A percentile compares a stretch with the other conserved stretches of the same genome.
phyloP scores from a whole-genome alignment of 108 stramenopile genomes.

The Cyclostephanos invisitatus region DNA sequence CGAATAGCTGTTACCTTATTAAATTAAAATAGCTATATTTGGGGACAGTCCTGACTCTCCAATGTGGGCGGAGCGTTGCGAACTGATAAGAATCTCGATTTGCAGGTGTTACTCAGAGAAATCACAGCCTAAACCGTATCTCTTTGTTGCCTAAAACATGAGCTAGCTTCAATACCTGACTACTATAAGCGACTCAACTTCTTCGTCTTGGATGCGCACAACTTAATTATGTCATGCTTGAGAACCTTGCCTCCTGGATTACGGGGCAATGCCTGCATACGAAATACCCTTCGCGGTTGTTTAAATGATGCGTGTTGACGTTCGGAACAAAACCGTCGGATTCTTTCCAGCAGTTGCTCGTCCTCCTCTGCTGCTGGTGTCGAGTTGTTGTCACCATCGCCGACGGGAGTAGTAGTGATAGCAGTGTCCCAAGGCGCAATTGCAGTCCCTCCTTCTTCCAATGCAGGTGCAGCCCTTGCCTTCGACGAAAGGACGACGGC shows the following conservation, averaged over 20 bases:
- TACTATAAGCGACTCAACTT: slow-evolving; percentile 7
- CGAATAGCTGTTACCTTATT: too few relatives aligned
- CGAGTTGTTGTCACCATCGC: not conserved
- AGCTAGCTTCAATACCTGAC: not conserved
- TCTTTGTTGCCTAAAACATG: not conserved
- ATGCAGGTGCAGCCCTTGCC: not conserved
- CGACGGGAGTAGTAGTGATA: slow-evolving; percentile 11
- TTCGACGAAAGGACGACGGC: slow-evolving; percentile 53
- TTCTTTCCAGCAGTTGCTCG: not conserved
- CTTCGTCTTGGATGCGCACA: slow-evolving; percentile 12
- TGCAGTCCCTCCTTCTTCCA: not conserved
- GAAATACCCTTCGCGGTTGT: slow-evolving; percentile 59
- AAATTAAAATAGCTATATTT: too few relatives aligned
- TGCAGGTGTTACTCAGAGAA: too few relatives aligned
- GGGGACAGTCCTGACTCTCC: too few relatives aligned
- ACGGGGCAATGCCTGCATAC: slow-evolving; percentile 56
- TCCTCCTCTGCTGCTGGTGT: not conserved
- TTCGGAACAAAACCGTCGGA: slow-evolving; percentile 56
- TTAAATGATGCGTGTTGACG: slow-evolving; percentile 75
- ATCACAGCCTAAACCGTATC: too few relatives aligned
- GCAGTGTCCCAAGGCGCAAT: not conserved
- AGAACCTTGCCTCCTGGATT: slow-evolving; percentile 81
- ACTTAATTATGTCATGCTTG: slow-evolving; percentile 47
- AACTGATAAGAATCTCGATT: too few relatives aligned
- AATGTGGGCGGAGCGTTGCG: too few relatives aligned